A percentile compares a stretch with the other conserved stretches of the same genome.
These are phyloP conservation scores for Macrotyloma uniflorum DNA, from an alignment of 306 rosid genomes.

Conservation along the genomic window DNA sequence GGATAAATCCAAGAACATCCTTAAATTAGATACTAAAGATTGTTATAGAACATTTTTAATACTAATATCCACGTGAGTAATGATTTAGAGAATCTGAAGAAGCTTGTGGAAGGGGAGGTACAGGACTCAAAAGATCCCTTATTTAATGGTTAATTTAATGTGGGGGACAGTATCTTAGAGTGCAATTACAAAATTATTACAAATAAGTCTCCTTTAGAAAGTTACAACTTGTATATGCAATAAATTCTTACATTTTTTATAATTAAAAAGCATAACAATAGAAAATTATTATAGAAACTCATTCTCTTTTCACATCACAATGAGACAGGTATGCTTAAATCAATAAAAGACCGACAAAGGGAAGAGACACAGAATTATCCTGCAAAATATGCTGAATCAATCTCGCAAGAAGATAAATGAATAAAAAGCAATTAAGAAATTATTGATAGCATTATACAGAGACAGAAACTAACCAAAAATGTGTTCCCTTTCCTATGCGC, in stretches of 20 bases:
- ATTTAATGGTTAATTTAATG: not conserved
- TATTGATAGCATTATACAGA: not conserved
- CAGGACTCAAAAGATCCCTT: not conserved
- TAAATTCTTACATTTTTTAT: not conserved
- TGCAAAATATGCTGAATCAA: constrained; percentile 23
- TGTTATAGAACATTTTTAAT: not conserved
- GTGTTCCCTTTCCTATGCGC: constrained; percentile 43
- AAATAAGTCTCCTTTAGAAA: not conserved
- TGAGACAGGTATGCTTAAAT: constrained; percentile 16
- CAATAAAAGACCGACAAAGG: constrained; percentile 39
- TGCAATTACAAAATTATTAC: too few species aligned
- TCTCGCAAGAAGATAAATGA: constrained; percentile 20
- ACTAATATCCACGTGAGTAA: too few species aligned
- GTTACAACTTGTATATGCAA: not conserved
- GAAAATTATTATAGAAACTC: not conserved
- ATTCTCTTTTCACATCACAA: not conserved
- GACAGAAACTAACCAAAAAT: constrained; percentile 23
- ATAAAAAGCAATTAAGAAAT: not conserved
- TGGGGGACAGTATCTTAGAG: not conserved
- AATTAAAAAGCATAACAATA: not conserved
- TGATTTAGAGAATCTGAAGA: too few species aligned
- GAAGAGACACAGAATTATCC: constrained; percentile 28
- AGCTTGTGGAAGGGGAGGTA: too few species aligned
- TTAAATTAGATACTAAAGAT: not conserved
- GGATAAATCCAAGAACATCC: too few species aligned